Evolutionary conservation across 73 alveolate species (phyloP).

Genomic region (Tetrahymena malaccensis): DNA sequence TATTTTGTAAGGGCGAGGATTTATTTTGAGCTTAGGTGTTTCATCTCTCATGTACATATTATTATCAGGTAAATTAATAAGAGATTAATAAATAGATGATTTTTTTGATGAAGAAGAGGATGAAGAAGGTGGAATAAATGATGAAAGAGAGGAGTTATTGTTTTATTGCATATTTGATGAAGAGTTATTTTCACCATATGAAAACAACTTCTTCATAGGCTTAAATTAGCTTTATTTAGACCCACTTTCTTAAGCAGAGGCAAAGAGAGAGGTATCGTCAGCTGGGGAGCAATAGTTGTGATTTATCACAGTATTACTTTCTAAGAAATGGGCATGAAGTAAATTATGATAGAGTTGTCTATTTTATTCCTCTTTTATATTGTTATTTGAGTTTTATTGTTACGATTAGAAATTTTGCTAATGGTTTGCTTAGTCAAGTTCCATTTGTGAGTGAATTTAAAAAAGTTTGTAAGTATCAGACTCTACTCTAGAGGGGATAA

Average conservation of each 20-base stretch:
- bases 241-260: background rate
- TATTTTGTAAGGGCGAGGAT: slow-evolving; percentile 64
- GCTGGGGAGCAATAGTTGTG: background rate
- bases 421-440: background rate
- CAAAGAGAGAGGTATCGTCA: background rate
- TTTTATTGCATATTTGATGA: background rate
- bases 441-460: background rate
- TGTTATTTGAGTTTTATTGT: background rate
- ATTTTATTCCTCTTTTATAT: background rate
- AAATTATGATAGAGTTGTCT: background rate
- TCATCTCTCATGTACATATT: slow-evolving; percentile 2
- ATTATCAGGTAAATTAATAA: background rate
- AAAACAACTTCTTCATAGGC: background rate
- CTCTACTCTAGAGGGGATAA: background rate
- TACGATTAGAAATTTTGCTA: background rate
- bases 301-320: background rate
- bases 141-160: background rate
- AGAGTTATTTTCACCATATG: background rate
- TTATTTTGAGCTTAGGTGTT: slow-evolving; percentile 52
- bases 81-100: background rate
- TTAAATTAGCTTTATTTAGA: background rate
- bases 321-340: background rate
- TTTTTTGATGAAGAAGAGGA: background rate
- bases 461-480: background rate
- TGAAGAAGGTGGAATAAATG: background rate